Evolutionary conservation across 208 protist species (phyloP), one percentile per base, ranked within the genome.

Genomic region (Acanthamoeba lenticulata): DNA sequence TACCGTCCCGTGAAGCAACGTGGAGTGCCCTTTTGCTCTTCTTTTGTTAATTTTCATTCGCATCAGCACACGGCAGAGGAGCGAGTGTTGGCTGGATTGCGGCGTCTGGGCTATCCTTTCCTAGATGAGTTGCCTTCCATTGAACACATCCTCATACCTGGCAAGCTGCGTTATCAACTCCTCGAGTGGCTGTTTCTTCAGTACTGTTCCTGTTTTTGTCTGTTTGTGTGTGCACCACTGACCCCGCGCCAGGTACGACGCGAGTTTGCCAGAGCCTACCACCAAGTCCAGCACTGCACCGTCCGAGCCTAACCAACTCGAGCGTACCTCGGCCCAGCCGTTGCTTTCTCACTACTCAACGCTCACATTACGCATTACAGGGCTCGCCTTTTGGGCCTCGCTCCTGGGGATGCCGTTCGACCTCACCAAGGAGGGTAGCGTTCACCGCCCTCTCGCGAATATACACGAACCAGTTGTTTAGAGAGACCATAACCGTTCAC

Each of bases 101-200:
- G 77, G 44, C 38, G 77, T 0, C 45, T 86, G 42, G 44, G 77
- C 42, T 86, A 86, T 21, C 77, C 77, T 3, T 38, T 42, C 32
- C 27, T 86, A 1, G 77, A 86, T 32, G 13, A 86, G 45, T 29
- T 86, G 77, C 77, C 77, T 3, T 86, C 77, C 6, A 86, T 57
- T 24, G 77, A 86, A 9, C 45, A 47, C 29, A 57, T 86, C 32
- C 38, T 86, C 44, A 34, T 29, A 6, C 77, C 77, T 27, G 77
- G 77, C 77, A 86, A 86, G 77, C 77, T 86, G 27, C 77, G 77
- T 27, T 86, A 86, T 19, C 77, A 86, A 29, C 77, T 86, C 42
- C 44, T 47, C 17, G 77, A 86, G 32, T 86, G 77, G 77, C 77
- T 86, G 15, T 86, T 86, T 29, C 77, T 42, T n/a, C 44, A 86